Evolutionary conservation across 495 filamentous ascomycete genomes (phyloP).

Genomic region (Hypoxylon perforatum): DNA sequence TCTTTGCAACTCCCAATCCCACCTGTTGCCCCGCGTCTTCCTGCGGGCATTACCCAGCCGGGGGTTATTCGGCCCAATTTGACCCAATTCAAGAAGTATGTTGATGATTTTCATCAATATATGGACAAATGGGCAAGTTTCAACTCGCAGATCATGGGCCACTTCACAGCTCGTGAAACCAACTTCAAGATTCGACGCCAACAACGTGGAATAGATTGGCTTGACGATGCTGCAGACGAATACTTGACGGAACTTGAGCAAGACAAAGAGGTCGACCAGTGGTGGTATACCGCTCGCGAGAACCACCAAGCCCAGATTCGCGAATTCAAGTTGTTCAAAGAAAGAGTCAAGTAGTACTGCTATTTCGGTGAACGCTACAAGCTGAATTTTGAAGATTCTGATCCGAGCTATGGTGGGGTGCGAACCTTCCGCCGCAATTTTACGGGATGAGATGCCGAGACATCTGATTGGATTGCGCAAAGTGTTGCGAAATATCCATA

Average conservation of each 20-base stretch:
- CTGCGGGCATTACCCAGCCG: constrained; percentile 47
- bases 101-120: constrained; percentile 71
- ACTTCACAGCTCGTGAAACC: constrained; percentile 73
- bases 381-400: neutral
- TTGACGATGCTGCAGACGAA: constrained; percentile 62
- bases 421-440: neutral
- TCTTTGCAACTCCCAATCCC: constrained; percentile 66
- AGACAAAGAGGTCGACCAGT: constrained; percentile 69
- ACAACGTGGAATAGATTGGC: constrained; percentile 40
- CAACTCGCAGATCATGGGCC: constrained; percentile 70
- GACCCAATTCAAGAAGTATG: constrained; percentile 68
- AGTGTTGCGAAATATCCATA: neutral
- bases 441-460: neutral
- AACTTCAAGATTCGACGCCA: constrained; percentile 60
- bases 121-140: constrained; percentile 75
- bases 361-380: constrained; percentile 9
- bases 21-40: constrained; percentile 66
- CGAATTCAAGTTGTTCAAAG: constrained; percentile 67
- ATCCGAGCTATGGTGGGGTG: neutral
- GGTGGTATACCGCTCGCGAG: constrained; percentile 73
- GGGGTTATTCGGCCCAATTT: constrained; percentile 54
- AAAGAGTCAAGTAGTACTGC: constrained; percentile 45
- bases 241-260: constrained; percentile 72
- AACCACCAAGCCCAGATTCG: constrained; percentile 70
- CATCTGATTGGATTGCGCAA: constrained; percentile 8